Conservation (phyloP, 345 rosid species). For the Populus alba region DNA sequence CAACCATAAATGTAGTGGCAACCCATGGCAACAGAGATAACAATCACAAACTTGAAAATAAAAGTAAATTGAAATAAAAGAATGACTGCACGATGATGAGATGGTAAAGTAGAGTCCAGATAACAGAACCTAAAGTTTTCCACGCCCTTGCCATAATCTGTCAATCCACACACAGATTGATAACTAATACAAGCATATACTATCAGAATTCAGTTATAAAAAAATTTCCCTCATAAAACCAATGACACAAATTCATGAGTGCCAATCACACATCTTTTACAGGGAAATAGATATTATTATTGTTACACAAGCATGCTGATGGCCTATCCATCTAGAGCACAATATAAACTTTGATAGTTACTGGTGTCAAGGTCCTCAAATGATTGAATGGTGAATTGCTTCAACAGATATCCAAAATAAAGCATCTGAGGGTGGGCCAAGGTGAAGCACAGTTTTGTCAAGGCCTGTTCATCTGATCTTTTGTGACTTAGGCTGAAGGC, state of each 20-base stretch:
- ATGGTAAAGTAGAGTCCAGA: not conserved
- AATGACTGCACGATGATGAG: not conserved
- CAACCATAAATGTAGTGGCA: not conserved
- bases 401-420: conserved; percentile 33
- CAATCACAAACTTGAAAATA: not conserved
- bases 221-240: conserved; percentile 3
- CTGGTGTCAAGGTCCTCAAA: conserved; percentile 27
- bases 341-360: conserved; percentile 9
- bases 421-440: conserved; percentile 24
- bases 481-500: conserved; percentile 36
- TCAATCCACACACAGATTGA: conserved; percentile 1
- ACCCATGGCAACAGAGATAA: not conserved
- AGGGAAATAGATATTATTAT: conserved; percentile 16
- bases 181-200: conserved; percentile 11
- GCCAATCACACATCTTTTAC: conserved; percentile 19
- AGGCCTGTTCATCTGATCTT: conserved; percentile 29
- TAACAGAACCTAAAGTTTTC: conserved; percentile 4
- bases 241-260: conserved; percentile 15
- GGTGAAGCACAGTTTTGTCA: conserved; percentile 28
- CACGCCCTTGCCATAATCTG: not conserved
- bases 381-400: conserved; percentile 29
- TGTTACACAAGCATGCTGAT: conserved; percentile 16
- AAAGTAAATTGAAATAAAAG: conserved; percentile 1
- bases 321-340: conserved; percentile 3
- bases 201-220: conserved; percentile 16